Percentiles rank a stretch among this genome's conserved stretches.
Conservation (phyloP, 257 asterid genomes). For the Solanum etuberosum region DNA sequence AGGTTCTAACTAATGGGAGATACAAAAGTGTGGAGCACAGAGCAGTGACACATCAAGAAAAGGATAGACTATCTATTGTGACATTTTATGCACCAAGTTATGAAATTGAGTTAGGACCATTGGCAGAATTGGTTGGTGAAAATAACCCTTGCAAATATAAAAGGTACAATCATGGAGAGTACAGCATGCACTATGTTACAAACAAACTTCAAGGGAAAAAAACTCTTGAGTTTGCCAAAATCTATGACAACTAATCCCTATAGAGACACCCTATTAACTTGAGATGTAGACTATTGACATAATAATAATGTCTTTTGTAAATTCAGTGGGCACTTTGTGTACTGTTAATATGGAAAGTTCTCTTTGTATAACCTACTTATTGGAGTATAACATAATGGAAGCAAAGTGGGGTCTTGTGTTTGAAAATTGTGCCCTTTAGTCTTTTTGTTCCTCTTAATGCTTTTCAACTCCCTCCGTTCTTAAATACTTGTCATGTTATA, state of each 20-base stretch:
- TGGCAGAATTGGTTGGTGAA: constrained; percentile 42
- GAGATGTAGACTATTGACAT: neutral
- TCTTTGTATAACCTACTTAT: neutral
- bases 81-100: constrained; percentile 96
- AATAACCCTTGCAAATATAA: constrained; percentile 54
- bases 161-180: constrained; percentile 92
- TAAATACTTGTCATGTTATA: too few species aligned
- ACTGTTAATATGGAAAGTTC: neutral
- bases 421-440: neutral
- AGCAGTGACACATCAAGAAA: constrained; percentile 74
- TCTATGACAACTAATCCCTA: neutral
- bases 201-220: constrained; percentile 92
- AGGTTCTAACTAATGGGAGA: constrained; percentile 83
- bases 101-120: constrained; percentile 67
- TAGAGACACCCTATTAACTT: neutral
- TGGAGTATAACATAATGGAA: neutral
- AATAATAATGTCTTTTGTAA: neutral
- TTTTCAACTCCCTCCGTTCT: neutral
- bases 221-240: constrained; percentile 68
- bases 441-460: neutral
- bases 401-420: neutral
- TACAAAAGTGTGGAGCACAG: constrained; percentile 97
- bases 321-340: neutral
- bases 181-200: constrained; percentile 79
- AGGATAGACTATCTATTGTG: constrained; percentile 76